Conservation (phyloP, 2,329 filamentous ascomycete species). For the Neoarthrinium moseri region DNA sequence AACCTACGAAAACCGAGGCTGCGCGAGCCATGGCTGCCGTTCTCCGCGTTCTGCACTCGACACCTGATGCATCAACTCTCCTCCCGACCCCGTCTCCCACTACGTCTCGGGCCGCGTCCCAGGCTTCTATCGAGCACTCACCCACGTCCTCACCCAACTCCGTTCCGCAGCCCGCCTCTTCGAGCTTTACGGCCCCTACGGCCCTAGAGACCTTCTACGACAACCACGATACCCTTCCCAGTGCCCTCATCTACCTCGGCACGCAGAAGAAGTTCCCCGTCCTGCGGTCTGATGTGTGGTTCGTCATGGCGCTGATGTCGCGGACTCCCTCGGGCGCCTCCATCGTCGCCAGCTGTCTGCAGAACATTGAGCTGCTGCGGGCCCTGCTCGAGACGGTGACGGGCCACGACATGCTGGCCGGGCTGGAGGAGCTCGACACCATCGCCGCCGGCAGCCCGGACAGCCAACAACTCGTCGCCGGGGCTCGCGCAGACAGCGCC, state of each 20-base stretch:
- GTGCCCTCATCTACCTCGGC: conserved; percentile 50
- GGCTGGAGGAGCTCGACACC: conserved; percentile 5
- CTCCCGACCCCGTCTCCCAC: conserved; percentile 1
- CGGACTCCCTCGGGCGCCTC: conserved; percentile 48
- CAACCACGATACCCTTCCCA: conserved; percentile 37
- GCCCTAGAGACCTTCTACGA: conserved; percentile 39
- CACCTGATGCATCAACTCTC: conserved; percentile 26
- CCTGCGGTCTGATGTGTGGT: conserved; percentile 60
- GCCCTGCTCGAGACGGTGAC: conserved; percentile 49
- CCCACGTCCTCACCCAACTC: not conserved
- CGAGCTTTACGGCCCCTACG: not conserved
- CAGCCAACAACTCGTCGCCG: not conserved
- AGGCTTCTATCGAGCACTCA: not conserved
- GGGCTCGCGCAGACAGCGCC: not conserved
- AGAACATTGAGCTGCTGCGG: conserved; percentile 39
- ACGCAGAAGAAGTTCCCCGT: conserved; percentile 58
- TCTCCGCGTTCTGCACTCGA: conserved; percentile 54
- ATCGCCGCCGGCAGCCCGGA: not conserved
- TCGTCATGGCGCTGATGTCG: conserved; percentile 60
- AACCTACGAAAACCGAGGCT: conserved; percentile 60
- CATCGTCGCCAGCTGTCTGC: conserved; percentile 42
- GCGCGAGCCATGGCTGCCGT: conserved; percentile 51
- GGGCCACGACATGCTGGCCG: conserved; percentile 32
- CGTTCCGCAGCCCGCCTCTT: not conserved
- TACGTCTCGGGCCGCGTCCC: not conserved